These are phyloP conservation scores for Paecilomyces fulvus DNA, from an alignment of 2,329 filamentous ascomycete species.

Conservation along the genomic window DNA sequence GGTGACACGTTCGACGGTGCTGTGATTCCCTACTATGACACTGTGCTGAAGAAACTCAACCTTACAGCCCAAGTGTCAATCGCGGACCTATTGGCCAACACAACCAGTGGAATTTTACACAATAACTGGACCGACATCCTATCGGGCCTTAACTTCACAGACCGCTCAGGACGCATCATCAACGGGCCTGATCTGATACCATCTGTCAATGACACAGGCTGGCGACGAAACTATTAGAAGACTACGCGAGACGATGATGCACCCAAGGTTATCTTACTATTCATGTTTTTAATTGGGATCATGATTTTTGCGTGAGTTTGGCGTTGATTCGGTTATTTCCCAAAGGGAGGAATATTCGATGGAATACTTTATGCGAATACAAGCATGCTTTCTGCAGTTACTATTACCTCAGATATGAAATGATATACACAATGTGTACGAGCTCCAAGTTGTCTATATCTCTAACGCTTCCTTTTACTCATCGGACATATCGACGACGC, in stretches of 20 bases:
- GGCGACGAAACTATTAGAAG: not conserved
- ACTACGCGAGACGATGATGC: not conserved
- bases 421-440: too few relatives aligned
- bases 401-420: not conserved
- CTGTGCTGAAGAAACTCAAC: conserved; percentile 22
- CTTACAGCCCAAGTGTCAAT: conserved; percentile 22
- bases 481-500: too few relatives aligned
- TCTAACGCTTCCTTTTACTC: too few relatives aligned
- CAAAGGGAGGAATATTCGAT: not conserved
- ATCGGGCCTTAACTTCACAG: not conserved
- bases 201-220: not conserved
- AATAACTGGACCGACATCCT: not conserved
- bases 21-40: conserved; percentile 25
- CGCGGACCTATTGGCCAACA: conserved; percentile 20
- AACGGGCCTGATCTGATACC: not conserved
- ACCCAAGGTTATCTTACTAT: not conserved
- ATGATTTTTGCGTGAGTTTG: not conserved
- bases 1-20: conserved; percentile 21
- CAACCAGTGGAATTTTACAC: conserved; percentile 10
- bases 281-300: not conserved
- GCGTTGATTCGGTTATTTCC: not conserved
- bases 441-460: too few relatives aligned
- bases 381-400: not conserved
- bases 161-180: not conserved
- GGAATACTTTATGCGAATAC: not conserved